phyloP scores from a whole-genome alignment of 2,329 filamentous ascomycete genomes.

The Achaetomium macrosporum region DNA sequence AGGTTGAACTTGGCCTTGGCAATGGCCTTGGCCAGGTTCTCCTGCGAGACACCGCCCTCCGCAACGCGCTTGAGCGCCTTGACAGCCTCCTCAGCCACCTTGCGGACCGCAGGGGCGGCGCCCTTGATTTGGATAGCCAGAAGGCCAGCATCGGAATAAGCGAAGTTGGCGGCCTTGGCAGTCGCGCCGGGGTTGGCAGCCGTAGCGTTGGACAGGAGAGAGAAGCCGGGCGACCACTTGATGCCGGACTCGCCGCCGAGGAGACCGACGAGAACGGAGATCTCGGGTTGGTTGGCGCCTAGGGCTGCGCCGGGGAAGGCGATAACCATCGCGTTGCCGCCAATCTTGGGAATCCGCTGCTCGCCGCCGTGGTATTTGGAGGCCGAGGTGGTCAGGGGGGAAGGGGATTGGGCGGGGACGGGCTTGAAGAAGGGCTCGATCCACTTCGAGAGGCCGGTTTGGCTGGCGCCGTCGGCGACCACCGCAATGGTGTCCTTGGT shows the following conservation, averaged over 20 bases:
- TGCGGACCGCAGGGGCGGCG: conserved; percentile 63
- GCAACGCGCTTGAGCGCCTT: conserved; percentile 78
- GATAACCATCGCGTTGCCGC: conserved; percentile 78
- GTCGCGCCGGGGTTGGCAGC: conserved; percentile 59
- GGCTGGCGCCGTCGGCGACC: conserved; percentile 79
- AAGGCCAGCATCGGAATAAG: conserved; percentile 93
- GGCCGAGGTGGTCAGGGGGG: conserved; percentile 52
- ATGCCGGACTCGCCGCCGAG: conserved; percentile 86
- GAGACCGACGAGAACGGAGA: conserved; percentile 78
- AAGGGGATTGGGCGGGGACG: conserved; percentile 50
- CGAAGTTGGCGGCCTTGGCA: conserved; percentile 68
- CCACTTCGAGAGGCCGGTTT: conserved; percentile 78
- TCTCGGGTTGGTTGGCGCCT: conserved; percentile 79
- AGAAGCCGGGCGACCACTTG: conserved; percentile 95
- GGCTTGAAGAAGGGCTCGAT: conserved; percentile 85
- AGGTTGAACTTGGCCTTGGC: conserved; percentile 91
- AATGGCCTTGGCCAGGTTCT: conserved; percentile 86
- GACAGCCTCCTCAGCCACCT: conserved; percentile 69
- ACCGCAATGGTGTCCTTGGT: conserved; percentile 86
- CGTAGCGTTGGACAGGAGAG: conserved; percentile 75
- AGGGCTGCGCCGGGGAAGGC: conserved; percentile 88
- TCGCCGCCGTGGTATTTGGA: conserved; percentile 93
- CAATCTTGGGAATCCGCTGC: conserved; percentile 73
- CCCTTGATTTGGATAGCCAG: conserved; percentile 78
- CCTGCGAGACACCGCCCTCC: conserved; percentile 67